Percentiles rank a stretch among this genome's conserved stretches.
These are phyloP conservation scores for Penicillium sp. DNA, from an alignment of 2,329 filamentous ascomycete species.

Conservation along the genomic window DNA sequence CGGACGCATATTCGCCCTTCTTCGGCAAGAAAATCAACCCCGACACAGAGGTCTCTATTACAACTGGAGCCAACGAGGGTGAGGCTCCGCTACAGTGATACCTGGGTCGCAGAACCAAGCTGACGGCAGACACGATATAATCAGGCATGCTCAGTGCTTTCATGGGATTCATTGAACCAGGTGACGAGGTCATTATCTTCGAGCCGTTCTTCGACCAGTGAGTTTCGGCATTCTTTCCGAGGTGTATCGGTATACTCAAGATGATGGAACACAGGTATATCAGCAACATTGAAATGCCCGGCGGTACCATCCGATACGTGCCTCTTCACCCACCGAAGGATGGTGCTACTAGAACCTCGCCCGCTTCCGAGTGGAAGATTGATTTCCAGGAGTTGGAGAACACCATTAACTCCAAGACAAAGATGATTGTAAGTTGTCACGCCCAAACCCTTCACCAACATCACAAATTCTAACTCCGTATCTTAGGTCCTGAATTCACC, in stretches of 20 bases:
- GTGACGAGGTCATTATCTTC: slow-evolving; percentile 96
- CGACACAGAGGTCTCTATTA: slow-evolving; percentile 92
- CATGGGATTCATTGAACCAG: slow-evolving; percentile 94
- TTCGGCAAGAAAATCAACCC: slow-evolving; percentile 83
- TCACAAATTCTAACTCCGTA: slow-evolving; percentile 13
- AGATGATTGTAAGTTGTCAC: slow-evolving; percentile 82
- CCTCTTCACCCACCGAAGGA: slow-evolving; percentile 87
- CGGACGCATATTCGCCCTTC: slow-evolving; percentile 86
- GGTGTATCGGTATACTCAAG: background rate
- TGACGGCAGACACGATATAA: background rate
- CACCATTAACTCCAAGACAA: slow-evolving; percentile 82
- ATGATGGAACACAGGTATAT: slow-evolving; percentile 71
- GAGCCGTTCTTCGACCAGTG: slow-evolving; percentile 98
- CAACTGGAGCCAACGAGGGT: slow-evolving; percentile 66
- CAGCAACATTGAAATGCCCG: slow-evolving; percentile 97
- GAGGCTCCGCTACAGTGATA: slow-evolving; percentile 1
- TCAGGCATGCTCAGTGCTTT: slow-evolving; percentile 90
- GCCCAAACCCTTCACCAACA: slow-evolving; percentile 36
- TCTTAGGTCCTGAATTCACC: slow-evolving; percentile 55
- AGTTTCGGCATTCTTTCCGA: slow-evolving; percentile 28
- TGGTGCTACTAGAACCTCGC: slow-evolving; percentile 77
- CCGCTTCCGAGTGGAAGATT: slow-evolving; percentile 85
- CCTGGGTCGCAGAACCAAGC: background rate
- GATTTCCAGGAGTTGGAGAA: slow-evolving; percentile 81
- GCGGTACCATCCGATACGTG: slow-evolving; percentile 92